These are phyloP conservation scores for Mycena galericulata DNA, from an alignment of 768 basidiomycete genomes.

Conservation along the genomic window DNA sequence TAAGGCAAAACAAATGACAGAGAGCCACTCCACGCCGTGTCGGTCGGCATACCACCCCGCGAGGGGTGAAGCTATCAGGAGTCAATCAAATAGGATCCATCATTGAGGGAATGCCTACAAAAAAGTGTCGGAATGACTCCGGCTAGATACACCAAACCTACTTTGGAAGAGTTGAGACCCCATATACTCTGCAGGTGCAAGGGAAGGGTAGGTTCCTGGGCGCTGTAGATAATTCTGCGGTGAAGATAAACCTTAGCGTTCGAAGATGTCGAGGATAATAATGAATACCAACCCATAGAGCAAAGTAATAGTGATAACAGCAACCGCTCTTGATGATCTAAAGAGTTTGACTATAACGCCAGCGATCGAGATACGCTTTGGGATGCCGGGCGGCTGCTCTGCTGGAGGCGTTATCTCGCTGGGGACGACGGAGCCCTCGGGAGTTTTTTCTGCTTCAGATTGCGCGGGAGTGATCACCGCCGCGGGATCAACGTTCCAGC, in stretches of 20 bases:
- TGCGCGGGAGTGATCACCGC: conserved; percentile 1
- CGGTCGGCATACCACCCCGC: conserved; percentile 71
- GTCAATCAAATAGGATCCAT: background rate
- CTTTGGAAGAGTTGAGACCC: conserved; percentile 58
- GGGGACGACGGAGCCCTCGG: background rate
- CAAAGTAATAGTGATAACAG: conserved; percentile 57
- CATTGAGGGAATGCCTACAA: conserved; percentile 54
- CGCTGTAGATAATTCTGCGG: conserved; percentile 58
- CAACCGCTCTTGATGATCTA: conserved; percentile 62
- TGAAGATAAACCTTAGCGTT: background rate
- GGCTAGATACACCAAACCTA: conserved; percentile 78
- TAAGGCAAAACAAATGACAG: conserved; percentile 58
- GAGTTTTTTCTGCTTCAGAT: conserved; percentile 9
- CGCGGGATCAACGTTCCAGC: conserved; percentile 60
- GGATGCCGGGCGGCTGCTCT: background rate
- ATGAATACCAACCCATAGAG: conserved; percentile 66
- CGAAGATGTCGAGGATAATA: background rate
- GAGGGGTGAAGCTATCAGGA: conserved; percentile 63
- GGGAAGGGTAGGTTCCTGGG: conserved; percentile 69
- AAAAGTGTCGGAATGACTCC: conserved; percentile 72
- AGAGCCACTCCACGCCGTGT: conserved; percentile 67
- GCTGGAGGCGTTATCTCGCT: background rate
- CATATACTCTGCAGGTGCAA: conserved; percentile 64
- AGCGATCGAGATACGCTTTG: conserved; percentile 48
- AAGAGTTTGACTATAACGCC: conserved; percentile 55